These are phyloP conservation scores for Pseudotsuga menziesii DNA, from an alignment of 75 land plant genomes.

Conservation along the genomic window DNA sequence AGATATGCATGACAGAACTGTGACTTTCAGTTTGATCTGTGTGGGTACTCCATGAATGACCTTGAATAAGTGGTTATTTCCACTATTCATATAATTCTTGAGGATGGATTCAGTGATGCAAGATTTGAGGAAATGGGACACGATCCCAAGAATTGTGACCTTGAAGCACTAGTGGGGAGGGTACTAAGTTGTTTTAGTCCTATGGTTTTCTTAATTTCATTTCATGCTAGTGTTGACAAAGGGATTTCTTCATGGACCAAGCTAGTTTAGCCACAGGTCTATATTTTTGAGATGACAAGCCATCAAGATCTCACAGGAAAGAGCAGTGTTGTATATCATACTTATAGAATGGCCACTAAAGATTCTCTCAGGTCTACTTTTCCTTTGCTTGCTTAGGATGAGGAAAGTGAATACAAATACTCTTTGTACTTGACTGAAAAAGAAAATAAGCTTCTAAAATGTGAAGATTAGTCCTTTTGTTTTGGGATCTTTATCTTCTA, in stretches of 20 bases:
- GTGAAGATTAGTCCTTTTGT: too few relatives aligned
- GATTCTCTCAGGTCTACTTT: neutral
- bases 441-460: neutral
- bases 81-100: conserved; percentile 81
- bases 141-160: conserved; percentile 23
- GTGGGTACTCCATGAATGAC: conserved; percentile 89
- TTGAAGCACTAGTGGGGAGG: conserved; percentile 34
- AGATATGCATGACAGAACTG: conserved; percentile 90
- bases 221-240: conserved; percentile 25
- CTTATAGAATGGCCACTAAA: conserved; percentile 15
- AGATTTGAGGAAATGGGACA: conserved; percentile 81
- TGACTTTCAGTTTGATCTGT: conserved; percentile 85
- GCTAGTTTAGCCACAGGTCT: conserved; percentile 21
- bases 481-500: neutral
- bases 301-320: conserved; percentile 39
- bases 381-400: neutral
- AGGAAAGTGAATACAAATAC: neutral
- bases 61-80: conserved; percentile 53
- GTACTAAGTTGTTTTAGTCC: conserved; percentile 63
- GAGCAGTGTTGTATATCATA: conserved; percentile 44
- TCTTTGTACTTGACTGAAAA: neutral
- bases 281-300: conserved; percentile 22
- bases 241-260: conserved; percentile 14
- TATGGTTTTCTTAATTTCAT: conserved; percentile 45
- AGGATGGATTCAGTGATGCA: conserved; percentile 86